These are phyloP conservation scores for Leccinellum albellum DNA, from an alignment of 768 basidiomycete genomes.

Conservation along the genomic window DNA sequence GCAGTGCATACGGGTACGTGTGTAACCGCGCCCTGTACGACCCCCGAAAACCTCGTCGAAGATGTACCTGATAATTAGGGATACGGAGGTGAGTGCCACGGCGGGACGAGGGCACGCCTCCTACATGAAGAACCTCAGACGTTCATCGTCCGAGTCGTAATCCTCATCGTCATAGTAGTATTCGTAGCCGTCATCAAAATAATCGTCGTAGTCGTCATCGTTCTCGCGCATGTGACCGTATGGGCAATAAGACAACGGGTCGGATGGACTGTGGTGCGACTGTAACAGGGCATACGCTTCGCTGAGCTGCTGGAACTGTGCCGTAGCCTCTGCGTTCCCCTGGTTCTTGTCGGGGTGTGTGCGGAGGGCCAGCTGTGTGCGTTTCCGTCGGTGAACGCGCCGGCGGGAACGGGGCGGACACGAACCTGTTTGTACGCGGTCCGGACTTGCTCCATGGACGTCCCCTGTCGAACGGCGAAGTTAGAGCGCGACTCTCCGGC, in stretches of 20 bases:
- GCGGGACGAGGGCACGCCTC: constrained; percentile 7
- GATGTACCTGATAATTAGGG: constrained; percentile 37
- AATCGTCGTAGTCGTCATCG: constrained; percentile 38
- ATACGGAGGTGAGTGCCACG: constrained; percentile 2
- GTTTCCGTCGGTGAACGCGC: not conserved
- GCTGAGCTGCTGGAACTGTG: constrained; percentile 63
- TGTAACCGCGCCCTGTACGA: constrained; percentile 28
- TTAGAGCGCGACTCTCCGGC: constrained; percentile 4
- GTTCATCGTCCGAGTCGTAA: constrained; percentile 32
- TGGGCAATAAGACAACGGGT: constrained; percentile 14
- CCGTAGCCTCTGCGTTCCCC: constrained; percentile 59
- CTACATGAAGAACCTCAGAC: constrained; percentile 46
- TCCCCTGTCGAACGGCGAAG: constrained; percentile 39
- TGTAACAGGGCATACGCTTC: constrained; percentile 64
- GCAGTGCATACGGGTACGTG: constrained; percentile 26
- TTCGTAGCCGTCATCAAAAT: constrained; percentile 28
- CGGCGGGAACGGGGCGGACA: constrained; percentile 1
- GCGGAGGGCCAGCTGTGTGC: constrained; percentile 51
- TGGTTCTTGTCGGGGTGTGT: constrained; percentile 80
- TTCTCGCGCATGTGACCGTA: constrained; percentile 29
- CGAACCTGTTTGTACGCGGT: constrained; percentile 64
- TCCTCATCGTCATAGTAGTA: constrained; percentile 30
- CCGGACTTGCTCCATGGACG: constrained; percentile 62
- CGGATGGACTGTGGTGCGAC: constrained; percentile 43
- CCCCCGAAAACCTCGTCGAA: constrained; percentile 45